Conservation (phyloP, 495 filamentous ascomycete species). For the Diplogelasinospora grovesii region DNA sequence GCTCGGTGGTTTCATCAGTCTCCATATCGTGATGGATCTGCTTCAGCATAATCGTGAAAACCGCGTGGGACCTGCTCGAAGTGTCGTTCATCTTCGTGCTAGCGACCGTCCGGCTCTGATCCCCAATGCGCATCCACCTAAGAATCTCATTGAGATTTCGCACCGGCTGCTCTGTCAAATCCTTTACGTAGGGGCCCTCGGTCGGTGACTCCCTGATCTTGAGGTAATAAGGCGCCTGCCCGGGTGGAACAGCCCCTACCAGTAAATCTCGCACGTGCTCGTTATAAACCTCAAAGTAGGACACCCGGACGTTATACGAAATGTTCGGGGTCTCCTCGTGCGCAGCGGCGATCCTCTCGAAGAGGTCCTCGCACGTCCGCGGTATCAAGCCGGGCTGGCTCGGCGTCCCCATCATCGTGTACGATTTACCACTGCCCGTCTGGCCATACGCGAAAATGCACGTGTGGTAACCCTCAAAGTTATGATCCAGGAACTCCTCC, state of each 20-base stretch:
- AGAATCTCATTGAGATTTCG: conserved; percentile 76
- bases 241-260: conserved; percentile 60
- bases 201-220: conserved; percentile 94
- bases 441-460: conserved; percentile 99
- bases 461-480: conserved; percentile 98
- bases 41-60: conserved; percentile 96
- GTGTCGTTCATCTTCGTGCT: conserved; percentile 99
- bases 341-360: conserved; percentile 84
- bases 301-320: conserved; percentile 92
- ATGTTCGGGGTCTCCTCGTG: conserved; percentile 69
- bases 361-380: conserved; percentile 93
- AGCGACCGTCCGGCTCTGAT: conserved; percentile 81
- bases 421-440: conserved; percentile 95
- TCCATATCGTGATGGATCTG: conserved; percentile 89
- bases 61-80: conserved; percentile 85
- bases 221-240: conserved; percentile 79
- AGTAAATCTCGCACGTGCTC: conserved; percentile 96
- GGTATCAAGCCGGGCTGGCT: conserved; percentile 85
- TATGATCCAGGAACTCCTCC: conserved; percentile 97
- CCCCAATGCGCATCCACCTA: conserved; percentile 83
- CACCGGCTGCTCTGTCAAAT: conserved; percentile 86
- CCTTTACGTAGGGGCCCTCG: conserved; percentile 97
- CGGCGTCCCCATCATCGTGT: conserved; percentile 98
- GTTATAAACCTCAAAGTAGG: conserved; percentile 99
- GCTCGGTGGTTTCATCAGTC: conserved; percentile 92